Base-by-base conservation (phyloP, 139 green algal species). In the Diplosphaera chodatii region DNA sequence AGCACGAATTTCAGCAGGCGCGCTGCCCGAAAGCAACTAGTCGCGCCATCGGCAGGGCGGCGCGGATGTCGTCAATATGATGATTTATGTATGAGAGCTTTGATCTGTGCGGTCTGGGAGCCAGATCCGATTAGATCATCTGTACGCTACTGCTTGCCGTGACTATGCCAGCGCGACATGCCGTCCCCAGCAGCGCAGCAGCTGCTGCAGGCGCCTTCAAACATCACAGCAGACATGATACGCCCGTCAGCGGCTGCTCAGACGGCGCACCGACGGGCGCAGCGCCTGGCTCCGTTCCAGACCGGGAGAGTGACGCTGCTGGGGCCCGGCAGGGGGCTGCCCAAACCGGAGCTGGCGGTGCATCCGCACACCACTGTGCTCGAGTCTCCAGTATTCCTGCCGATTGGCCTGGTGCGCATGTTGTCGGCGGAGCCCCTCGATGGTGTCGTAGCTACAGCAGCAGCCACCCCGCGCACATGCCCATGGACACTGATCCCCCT, bases 371-470 rank as follows among this genome's bases (percentile, higher is more conserved):
- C 48, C 48, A 18, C 16, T n/a, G 3, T 25, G 3, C 62, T 75
- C 28, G 70, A 75, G 28, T 64, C 37, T 5, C 70, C 70, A 0
- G 62, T 75, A 2, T 25, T 75, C 20, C 16, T 75, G 63, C 40
- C 64, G 34, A 41, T 31, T 4, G 34, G 34, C 4, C 27, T 40
- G 70, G 70, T 75, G 63, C 48, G 48, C 25, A 25, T 27, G 13
- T 48, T 48, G 48, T 6, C 37, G 37, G 37, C 37, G 10, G 48
- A n/a, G 4, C 25, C 18, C 16, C 22, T 59, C 18, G 48, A 59
- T 23, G 10, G 16, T 59, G 48, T 25, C 48, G 48, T 23, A 59
- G 18, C 25, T 59, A 48, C 37, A 48, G 37, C 37, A 48, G 37
- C 37, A 48, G 37, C 48, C 48, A n/a, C 48, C 16, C 16, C 48